Percentiles rank a stretch among this genome's conserved stretches.
phyloP scores from a whole-genome alignment of 805 yeast species.

The Crinitomyces ghanaensis region DNA sequence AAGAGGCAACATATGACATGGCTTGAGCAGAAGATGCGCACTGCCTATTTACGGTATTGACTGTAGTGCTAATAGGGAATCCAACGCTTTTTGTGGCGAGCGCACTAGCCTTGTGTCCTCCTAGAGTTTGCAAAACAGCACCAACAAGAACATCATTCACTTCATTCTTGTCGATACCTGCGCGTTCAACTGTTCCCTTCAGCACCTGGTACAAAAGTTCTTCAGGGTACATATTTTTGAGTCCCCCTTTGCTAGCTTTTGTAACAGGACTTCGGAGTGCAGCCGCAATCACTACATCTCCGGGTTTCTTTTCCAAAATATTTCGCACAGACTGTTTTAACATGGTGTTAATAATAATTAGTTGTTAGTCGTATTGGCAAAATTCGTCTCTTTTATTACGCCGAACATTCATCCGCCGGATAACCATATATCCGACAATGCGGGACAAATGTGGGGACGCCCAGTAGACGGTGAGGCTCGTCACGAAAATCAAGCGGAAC shows the following conservation, averaged over 20 bases:
- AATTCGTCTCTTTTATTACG: too few relatives aligned
- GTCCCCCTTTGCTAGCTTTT: slow-evolving; percentile 28
- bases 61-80: slow-evolving; percentile 27
- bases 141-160: slow-evolving; percentile 31
- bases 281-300: slow-evolving; percentile 29
- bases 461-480: too few relatives aligned
- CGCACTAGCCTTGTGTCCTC: slow-evolving; percentile 31
- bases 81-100: slow-evolving; percentile 28
- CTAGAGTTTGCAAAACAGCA: slow-evolving; percentile 29
- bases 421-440: too few relatives aligned
- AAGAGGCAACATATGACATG: slow-evolving; percentile 25
- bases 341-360: too few relatives aligned
- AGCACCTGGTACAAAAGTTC: slow-evolving; percentile 26
- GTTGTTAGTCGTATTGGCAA: too few relatives aligned
- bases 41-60: slow-evolving; percentile 30
- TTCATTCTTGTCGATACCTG: slow-evolving; percentile 20
- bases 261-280: slow-evolving; percentile 31
- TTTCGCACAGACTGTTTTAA: too few relatives aligned
- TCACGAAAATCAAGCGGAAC: too few relatives aligned
- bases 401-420: too few relatives aligned
- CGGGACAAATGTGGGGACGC: too few relatives aligned
- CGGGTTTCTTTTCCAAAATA: slow-evolving; percentile 19
- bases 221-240: slow-evolving; percentile 29
- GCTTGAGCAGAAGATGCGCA: slow-evolving; percentile 34
- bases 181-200: slow-evolving; percentile 22